Evolutionary conservation across 225 moss, liverwort and hornwort genomes (phyloP).

Genomic region (Climacium dendroides): DNA sequence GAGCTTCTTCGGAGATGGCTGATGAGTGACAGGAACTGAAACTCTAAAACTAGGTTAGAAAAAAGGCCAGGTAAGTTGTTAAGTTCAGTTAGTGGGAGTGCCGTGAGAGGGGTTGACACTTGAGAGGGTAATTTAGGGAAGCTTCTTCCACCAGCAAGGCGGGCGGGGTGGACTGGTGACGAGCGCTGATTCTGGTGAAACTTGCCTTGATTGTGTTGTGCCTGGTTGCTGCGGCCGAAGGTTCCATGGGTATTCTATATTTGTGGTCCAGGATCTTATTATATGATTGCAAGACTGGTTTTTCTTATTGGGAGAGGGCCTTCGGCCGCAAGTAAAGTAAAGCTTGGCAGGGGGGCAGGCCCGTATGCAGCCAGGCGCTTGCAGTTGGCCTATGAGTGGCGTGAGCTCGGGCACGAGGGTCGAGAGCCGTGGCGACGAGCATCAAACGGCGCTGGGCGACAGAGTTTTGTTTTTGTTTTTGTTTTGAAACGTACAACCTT

Average conservation of each 20-base stretch:
- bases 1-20: not conserved
- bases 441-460: not conserved
- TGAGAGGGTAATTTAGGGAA: not conserved
- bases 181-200: too few relatives aligned
- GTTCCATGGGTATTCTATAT: not conserved
- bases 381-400: not conserved
- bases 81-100: not conserved
- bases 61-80: not conserved
- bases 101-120: not conserved
- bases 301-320: not conserved
- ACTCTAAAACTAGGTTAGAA: not conserved
- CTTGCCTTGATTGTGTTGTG: not conserved
- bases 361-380: not conserved
- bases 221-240: not conserved
- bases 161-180: not conserved
- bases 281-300: not conserved
- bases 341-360: not conserved
- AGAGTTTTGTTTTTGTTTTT: fast-evolving
- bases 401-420: not conserved
- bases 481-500: too few relatives aligned
- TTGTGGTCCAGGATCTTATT: not conserved
- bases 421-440: not conserved
- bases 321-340: not conserved
- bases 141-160: not conserved
- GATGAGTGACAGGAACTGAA: not conserved